Percentiles rank a stretch among this genome's conserved stretches.
phyloP scores from a whole-genome alignment of 2,329 filamentous ascomycete species.

The Ceratocystiopsis sp. region DNA sequence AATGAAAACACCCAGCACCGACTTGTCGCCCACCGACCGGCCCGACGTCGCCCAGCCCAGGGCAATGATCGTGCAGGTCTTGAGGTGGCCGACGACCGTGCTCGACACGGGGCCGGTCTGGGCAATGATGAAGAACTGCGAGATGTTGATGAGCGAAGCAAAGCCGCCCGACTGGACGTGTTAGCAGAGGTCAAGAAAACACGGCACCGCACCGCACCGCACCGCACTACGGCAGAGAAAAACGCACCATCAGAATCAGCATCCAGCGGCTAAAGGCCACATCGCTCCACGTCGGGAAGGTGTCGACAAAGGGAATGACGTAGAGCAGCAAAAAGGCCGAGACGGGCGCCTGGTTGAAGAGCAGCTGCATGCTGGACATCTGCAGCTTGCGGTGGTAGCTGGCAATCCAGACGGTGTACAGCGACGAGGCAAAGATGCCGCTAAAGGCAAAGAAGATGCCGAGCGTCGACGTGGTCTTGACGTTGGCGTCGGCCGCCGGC shows the following conservation, averaged over 20 bases:
- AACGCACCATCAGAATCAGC: constrained; percentile 39
- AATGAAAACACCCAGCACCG: constrained; percentile 35
- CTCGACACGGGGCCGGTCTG: constrained; percentile 46
- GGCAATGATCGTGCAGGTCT: constrained; percentile 48
- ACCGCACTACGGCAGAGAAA: no score
- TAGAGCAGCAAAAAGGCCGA: constrained; percentile 46
- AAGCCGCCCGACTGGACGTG: constrained; percentile 38
- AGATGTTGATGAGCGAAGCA: constrained; percentile 48
- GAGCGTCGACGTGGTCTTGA: constrained; percentile 37
- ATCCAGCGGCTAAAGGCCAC: constrained; percentile 35
- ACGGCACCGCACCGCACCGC: no score
- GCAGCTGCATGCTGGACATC: constrained; percentile 51
- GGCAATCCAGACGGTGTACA: constrained; percentile 54
- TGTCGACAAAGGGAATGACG: constrained; percentile 48
- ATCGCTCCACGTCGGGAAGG: constrained; percentile 37
- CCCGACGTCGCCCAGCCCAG: constrained; percentile 43
- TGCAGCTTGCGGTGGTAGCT: constrained; percentile 47
- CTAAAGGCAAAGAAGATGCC: constrained; percentile 48
- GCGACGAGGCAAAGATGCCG: constrained; percentile 46
- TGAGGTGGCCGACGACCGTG: constrained; percentile 48
- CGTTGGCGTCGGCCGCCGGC: constrained; percentile 24
- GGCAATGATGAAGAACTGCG: constrained; percentile 44
- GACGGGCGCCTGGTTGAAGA: constrained; percentile 50
- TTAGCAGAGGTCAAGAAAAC: background rate
- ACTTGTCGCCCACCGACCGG: constrained; percentile 36